Evolutionary conservation across 2,329 filamentous ascomycete species (phyloP), one percentile per base, ranked within the genome.

Genomic region (Thielaviopsis cerberus): DNA sequence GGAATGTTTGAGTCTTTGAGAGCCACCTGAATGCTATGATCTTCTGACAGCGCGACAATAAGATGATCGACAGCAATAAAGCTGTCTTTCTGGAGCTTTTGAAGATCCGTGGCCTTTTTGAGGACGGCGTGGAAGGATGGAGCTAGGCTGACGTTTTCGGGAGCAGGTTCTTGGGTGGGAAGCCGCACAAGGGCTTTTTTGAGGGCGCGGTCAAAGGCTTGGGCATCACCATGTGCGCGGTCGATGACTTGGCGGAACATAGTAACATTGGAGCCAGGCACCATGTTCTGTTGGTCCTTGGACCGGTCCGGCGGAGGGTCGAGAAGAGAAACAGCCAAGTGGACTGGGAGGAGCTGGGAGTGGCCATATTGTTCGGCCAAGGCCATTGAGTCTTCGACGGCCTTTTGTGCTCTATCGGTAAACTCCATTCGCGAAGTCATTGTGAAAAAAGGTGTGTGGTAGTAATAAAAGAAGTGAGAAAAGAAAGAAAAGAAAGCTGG

Each of bases 81-180:
- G 63, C 82, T 88, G 69, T 98, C 92, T 66, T 96, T 97, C 66
- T 98, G 92, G n/a, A 90, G 89, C 73, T 94, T 95, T 65, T 94
- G 91, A 57, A 98, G 72, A 30, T 97, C 89, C 69, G 86, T 83
- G 1, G 92, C 89, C 64, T 87, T 81, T 64, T 89, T 81, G 55
- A 98, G 76, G 59, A 96, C 79, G 64, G 85, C 87, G 62, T 84
- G 81, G 71, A 97, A 90, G 8, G 82, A 76, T 0, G 89, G 88
- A 11, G 90, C 83, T 65, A 94, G 81, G 57, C 86, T 82, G 59
- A 94, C 83, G 64, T 85, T 81, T 68, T 97, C 91, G 61, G 92
- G 92, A 13, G 92, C 90, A 15, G 92, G 92, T 64, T 96, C 88
- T 73, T 98, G 92, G 67, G 87, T 94, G 3, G 92, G 91, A 65